phyloP scores from a whole-genome alignment of 495 filamentous ascomycete species.

The Beverwykella pulmonaria region DNA sequence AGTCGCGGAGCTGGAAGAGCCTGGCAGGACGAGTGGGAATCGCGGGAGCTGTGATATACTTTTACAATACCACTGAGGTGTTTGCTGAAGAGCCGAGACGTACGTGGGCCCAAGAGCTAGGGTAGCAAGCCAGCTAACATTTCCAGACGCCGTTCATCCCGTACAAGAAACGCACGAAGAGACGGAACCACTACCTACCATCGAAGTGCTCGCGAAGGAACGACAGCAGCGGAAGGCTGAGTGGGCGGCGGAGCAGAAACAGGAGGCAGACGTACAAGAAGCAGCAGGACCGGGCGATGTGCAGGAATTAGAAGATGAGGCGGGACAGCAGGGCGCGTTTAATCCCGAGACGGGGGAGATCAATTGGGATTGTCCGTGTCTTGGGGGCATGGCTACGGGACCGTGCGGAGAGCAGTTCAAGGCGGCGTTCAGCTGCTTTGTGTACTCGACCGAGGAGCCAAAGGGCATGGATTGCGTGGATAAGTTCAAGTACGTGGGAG shows the following conservation, averaged over 20 bases:
- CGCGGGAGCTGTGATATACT: conserved; percentile 81
- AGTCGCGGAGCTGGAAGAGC: conserved; percentile 80
- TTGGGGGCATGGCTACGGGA: conserved; percentile 96
- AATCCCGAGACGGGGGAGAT: conserved; percentile 99
- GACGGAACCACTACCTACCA: conserved; percentile 40
- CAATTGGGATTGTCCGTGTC: conserved; percentile 98
- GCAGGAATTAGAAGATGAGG: conserved; percentile 75
- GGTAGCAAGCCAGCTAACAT: conserved; percentile 16
- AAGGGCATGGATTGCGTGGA: conserved; percentile 99
- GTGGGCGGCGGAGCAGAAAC: background rate
- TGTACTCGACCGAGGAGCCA: conserved; percentile 90
- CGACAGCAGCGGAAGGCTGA: conserved; percentile 36
- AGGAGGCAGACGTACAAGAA: conserved; percentile 12
- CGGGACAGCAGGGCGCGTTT: conserved; percentile 84
- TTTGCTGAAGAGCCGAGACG: conserved; percentile 83
- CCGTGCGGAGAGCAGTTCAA: conserved; percentile 95
- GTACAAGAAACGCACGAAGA: conserved; percentile 41
- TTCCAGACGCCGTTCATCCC: conserved; percentile 25
- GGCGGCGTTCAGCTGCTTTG: conserved; percentile 95
- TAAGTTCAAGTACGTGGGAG: conserved; percentile 79
- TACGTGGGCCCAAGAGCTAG: conserved; percentile 49
- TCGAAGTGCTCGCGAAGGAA: conserved; percentile 42
- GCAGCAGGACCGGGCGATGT: conserved; percentile 31
- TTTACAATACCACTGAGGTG: conserved; percentile 83
- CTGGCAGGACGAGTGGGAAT: conserved; percentile 70